Evolutionary conservation across 371 early-diverging fungal genomes (phyloP).

Genomic region (Saksenaea vasiformis): DNA sequence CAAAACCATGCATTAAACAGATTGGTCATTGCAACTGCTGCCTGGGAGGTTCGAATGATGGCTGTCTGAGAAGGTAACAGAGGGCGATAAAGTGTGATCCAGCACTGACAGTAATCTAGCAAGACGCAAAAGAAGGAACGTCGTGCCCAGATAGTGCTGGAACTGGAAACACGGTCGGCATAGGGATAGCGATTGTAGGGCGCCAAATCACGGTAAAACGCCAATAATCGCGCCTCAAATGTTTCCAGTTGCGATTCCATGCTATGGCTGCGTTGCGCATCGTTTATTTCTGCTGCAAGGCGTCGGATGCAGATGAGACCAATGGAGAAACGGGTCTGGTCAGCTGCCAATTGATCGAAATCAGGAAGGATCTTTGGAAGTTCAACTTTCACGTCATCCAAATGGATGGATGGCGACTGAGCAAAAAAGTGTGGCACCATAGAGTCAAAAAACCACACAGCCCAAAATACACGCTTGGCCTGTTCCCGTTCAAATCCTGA

Average conservation of each 20-base stretch:
- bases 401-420: constrained; percentile 8
- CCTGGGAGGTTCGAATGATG: constrained; percentile 28
- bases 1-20: constrained; percentile 31
- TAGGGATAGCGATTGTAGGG: not conserved
- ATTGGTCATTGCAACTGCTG: constrained; percentile 28
- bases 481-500: constrained; percentile 24
- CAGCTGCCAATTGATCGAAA: constrained; percentile 22
- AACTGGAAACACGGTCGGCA: not conserved
- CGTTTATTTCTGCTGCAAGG: constrained; percentile 1
- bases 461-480: constrained; percentile 38
- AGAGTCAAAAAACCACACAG: constrained; percentile 40
- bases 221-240: not conserved
- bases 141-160: constrained; percentile 22
- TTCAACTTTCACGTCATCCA: constrained; percentile 24
- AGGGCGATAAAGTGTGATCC: constrained; percentile 29
- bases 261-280: not conserved
- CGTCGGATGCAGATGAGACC: constrained; percentile 22
- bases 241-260: not conserved
- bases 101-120: constrained; percentile 32
- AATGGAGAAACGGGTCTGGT: constrained; percentile 28
- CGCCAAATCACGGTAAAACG: not conserved
- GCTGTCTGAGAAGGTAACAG: constrained; percentile 18
- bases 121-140: constrained; percentile 29
- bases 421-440: constrained; percentile 25
- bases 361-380: constrained; percentile 20